Evolutionary conservation across 2,329 filamentous ascomycete species (phyloP), one percentile per base, ranked within the genome.

Genomic region (Scorias spongiosa): DNA sequence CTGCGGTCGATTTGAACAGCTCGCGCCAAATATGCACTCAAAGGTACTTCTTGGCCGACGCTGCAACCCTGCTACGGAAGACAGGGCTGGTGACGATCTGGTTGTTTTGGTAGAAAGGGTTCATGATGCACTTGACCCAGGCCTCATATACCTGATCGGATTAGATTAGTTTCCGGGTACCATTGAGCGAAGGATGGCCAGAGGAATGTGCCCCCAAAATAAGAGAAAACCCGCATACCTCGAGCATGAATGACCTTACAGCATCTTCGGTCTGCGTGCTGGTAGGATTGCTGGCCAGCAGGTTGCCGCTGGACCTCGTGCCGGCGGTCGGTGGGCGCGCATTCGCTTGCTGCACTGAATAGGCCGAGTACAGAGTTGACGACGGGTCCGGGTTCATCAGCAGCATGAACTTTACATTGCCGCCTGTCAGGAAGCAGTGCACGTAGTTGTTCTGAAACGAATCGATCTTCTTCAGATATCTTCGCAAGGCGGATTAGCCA

Each of bases 41-140:
- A 4, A 40, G 38, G 10, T 40, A 40, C 18, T 96, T 98, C 66
- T 85, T 86, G 52, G 87, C 91, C 1, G 89, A 89, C 2, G 85
- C 85, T 1, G 78, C 79, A 15, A 98, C 87, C 57, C 84, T 76
- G 44, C 76, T 70, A 52, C 84, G 74, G 62, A 98, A 98, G 1
- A 95, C 75, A 0, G 86, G 83, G 63, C 88, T 96, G 58, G 74
- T 78, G 42, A 98, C 80, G 54, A 84, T 80, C 72, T 83, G 83
- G 51, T 93, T 89, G 44, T 81, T 77, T 43, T 75, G 73, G 68
- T 95, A 96, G 63, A 98, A 98, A 0, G 91, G 91, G 59, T 79
- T 96, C 91, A 98, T 96, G 46, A 88, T 79, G 10, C 88, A 84
- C 72, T 98, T 98, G 51, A 94, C 77, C 81, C 89, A 98, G 53